These are phyloP conservation scores for Teunomyces pallodes DNA, from an alignment of 805 yeast species.

Conservation along the genomic window DNA sequence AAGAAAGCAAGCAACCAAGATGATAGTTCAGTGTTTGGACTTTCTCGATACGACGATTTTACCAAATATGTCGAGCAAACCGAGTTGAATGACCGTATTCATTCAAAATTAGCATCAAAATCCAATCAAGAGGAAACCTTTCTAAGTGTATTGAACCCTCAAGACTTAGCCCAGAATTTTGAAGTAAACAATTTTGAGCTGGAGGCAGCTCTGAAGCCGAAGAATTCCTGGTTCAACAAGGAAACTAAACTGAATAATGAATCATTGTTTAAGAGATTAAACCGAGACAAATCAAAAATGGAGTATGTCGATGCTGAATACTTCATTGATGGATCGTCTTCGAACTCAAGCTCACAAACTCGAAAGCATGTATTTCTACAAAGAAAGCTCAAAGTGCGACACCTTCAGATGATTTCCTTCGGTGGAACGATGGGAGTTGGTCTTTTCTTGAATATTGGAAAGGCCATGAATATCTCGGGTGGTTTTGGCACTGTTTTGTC, in stretches of 20 bases:
- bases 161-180: slow-evolving; percentile 26
- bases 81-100: slow-evolving; percentile 32
- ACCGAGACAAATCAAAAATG: background rate
- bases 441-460: slow-evolving; percentile 64
- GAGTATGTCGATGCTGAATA: slow-evolving; percentile 2
- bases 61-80: slow-evolving; percentile 31
- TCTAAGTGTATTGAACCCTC: slow-evolving; percentile 22
- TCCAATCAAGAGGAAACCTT: slow-evolving; percentile 18
- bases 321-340: slow-evolving; percentile 4
- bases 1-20: slow-evolving; percentile 6
- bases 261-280: slow-evolving; percentile 3
- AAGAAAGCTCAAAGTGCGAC: slow-evolving; percentile 60
- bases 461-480: slow-evolving; percentile 71
- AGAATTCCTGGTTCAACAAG: background rate
- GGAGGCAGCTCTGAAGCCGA: slow-evolving; percentile 1
- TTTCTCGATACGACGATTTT: slow-evolving; percentile 35
- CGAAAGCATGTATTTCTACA: slow-evolving; percentile 34
- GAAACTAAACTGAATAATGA: background rate
- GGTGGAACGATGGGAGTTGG: slow-evolving; percentile 85
- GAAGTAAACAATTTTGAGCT: slow-evolving; percentile 12
- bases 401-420: slow-evolving; percentile 73
- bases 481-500: slow-evolving; percentile 75
- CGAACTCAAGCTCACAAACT: background rate
- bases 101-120: slow-evolving; percentile 12
- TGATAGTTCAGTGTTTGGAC: slow-evolving; percentile 21